Conservation (phyloP, 768 basidiomycete species). For the Chalciporus pseudorubinellus region DNA sequence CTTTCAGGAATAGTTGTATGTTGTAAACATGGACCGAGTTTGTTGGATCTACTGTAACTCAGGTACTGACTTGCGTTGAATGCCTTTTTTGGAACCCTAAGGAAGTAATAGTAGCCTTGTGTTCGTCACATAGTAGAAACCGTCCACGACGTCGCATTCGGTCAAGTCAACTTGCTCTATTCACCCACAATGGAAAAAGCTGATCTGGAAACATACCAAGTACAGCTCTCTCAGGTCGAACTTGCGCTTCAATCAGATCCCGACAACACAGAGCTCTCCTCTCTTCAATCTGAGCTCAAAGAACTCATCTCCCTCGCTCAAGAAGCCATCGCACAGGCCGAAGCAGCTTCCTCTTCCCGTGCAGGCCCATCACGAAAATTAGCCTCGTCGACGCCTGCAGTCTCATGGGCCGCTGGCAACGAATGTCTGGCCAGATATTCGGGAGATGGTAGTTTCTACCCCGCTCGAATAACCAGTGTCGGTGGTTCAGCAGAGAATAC, state of each 20-base stretch:
- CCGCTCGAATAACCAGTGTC: slow-evolving; percentile 82
- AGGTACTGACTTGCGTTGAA: background rate
- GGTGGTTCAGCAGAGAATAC: slow-evolving; percentile 80
- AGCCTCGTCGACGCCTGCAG: slow-evolving; percentile 45
- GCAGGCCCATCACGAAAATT: slow-evolving; percentile 57
- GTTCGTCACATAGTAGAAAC: background rate
- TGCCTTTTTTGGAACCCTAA: slow-evolving; percentile 23
- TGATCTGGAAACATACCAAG: slow-evolving; percentile 88
- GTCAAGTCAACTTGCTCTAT: background rate
- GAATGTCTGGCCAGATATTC: slow-evolving; percentile 87
- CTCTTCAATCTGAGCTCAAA: slow-evolving; percentile 72
- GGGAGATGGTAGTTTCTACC: slow-evolving; percentile 81
- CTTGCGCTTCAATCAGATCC: slow-evolving; percentile 74
- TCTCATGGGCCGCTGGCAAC: slow-evolving; percentile 76
- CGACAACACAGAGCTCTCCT: slow-evolving; percentile 66
- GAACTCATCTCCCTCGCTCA: slow-evolving; percentile 83
- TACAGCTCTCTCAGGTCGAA: slow-evolving; percentile 87
- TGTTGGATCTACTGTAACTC: too few species aligned
- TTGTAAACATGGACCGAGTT: too few species aligned
- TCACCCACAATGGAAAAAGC: slow-evolving; percentile 45
- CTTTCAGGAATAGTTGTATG: slow-evolving; percentile 19
- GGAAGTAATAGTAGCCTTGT: background rate
- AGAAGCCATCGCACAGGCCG: slow-evolving; percentile 65
- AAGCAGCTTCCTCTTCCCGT: slow-evolving; percentile 59
- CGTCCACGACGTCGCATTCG: background rate